These are phyloP conservation scores for Hypericum perforatum DNA, from an alignment of 345 rosid genomes.

Conservation along the genomic window DNA sequence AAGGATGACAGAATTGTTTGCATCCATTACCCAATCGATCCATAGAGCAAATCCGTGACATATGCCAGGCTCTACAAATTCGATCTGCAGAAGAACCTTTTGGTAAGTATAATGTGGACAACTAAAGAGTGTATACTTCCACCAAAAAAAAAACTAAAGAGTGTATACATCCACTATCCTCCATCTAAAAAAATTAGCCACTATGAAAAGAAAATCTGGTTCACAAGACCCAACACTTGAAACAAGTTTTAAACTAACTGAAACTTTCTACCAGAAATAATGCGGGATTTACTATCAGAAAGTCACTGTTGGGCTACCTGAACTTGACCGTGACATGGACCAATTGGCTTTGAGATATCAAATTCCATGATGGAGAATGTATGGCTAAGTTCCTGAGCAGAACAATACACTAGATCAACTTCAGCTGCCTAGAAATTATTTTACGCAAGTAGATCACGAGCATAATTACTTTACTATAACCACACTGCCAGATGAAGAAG, in stretches of 20 bases:
- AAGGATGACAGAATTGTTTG: constrained; percentile 33
- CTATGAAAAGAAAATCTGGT: no score
- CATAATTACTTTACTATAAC: constrained; percentile 51
- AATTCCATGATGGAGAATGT: constrained; percentile 59
- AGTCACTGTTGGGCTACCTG: constrained; percentile 35
- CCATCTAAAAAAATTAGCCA: no score
- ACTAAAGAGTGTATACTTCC: no score
- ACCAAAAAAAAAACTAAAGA: no score
- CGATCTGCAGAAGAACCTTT: constrained; percentile 32
- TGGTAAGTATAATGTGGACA: background rate
- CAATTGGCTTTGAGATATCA: constrained; percentile 52
- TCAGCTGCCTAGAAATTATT: background rate
- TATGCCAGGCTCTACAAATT: constrained; percentile 45
- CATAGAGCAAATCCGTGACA: constrained; percentile 86
- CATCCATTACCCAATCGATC: constrained; percentile 92
- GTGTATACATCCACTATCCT: no score
- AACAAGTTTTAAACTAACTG: no score
- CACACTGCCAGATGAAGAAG: constrained; percentile 79
- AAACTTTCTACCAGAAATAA: no score
- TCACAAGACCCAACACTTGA: no score
- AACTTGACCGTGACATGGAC: constrained; percentile 48
- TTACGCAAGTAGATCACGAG: background rate
- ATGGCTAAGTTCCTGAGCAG: constrained; percentile 60
- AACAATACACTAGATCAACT: background rate
- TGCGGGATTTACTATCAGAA: background rate